Evolutionary conservation across 2,329 filamentous ascomycete species (phyloP).

Genomic region (Colletotrichum magnum): DNA sequence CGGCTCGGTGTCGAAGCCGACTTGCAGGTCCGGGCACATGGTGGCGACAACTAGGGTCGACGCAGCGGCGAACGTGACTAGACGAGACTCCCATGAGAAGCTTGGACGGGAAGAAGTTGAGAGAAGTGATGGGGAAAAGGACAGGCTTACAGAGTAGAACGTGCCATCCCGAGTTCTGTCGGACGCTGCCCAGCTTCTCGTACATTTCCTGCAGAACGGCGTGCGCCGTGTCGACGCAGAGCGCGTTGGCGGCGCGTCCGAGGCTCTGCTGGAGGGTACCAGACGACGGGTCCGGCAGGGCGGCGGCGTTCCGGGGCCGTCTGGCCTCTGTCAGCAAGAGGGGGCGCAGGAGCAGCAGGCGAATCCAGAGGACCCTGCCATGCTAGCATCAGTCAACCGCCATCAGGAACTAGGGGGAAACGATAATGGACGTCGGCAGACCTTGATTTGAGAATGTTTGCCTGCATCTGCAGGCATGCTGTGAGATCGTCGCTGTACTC

Average conservation of each 20-base stretch:
- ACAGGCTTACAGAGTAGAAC: conserved; percentile 15
- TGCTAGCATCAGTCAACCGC: rapidly evolving
- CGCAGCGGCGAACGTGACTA: conserved; percentile 24
- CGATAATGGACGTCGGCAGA: background rate
- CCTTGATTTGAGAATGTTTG: conserved; percentile 29
- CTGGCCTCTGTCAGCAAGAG: conserved; percentile 17
- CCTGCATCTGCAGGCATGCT: conserved; percentile 19
- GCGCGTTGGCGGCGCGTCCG: background rate
- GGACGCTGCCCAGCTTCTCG: conserved; percentile 12
- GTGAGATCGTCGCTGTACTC: background rate
- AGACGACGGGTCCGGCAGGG: background rate
- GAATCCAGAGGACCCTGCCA: conserved; percentile 11
- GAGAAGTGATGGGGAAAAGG: background rate
- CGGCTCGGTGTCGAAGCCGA: conserved; percentile 19
- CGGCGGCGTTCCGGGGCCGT: background rate
- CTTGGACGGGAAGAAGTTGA: background rate
- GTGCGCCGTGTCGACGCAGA: conserved; percentile 24
- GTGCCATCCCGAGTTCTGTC: conserved; percentile 27
- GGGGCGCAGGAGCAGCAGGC: background rate
- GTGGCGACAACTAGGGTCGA: background rate
- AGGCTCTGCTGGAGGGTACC: conserved; percentile 5
- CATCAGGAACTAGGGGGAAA: too few species aligned
- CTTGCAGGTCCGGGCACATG: background rate
- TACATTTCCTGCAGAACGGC: conserved; percentile 16
- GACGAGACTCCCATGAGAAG: background rate